Evolutionary conservation across 2,329 filamentous ascomycete species (phyloP).

Genomic region (Daldinia sp.): DNA sequence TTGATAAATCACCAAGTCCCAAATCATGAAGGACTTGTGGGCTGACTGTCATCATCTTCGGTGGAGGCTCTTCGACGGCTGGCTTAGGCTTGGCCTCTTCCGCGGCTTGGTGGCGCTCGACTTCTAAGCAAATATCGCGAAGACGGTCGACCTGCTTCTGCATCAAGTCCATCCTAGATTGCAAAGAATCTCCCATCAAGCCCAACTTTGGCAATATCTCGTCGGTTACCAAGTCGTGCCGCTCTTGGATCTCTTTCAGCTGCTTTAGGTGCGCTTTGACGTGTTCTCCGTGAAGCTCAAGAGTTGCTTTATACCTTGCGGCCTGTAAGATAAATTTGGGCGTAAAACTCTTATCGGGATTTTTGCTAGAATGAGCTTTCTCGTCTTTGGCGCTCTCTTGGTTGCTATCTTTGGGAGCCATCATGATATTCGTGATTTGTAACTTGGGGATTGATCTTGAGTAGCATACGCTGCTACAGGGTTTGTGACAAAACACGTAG

Average conservation of each 20-base stretch:
- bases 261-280: background rate
- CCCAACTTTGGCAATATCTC: background rate
- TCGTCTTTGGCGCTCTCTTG: background rate
- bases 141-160: background rate
- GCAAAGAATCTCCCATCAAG: background rate
- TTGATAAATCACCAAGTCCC: slow-evolving; percentile 6
- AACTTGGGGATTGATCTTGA: background rate
- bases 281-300: background rate
- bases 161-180: background rate
- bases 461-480: background rate
- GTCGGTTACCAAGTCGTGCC: background rate
- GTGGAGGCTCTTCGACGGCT: background rate
- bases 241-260: background rate
- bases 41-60: background rate
- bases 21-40: slow-evolving; percentile 4
- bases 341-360: background rate
- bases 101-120: background rate
- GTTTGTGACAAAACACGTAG: background rate
- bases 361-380: background rate
- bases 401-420: background rate
- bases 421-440: background rate
- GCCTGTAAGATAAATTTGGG: background rate
- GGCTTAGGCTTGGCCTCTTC: background rate
- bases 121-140: slow-evolving; percentile 3
- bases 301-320: background rate